phyloP scores from a whole-genome alignment of 345 rosid genomes.

The Conringia planisiliqua region DNA sequence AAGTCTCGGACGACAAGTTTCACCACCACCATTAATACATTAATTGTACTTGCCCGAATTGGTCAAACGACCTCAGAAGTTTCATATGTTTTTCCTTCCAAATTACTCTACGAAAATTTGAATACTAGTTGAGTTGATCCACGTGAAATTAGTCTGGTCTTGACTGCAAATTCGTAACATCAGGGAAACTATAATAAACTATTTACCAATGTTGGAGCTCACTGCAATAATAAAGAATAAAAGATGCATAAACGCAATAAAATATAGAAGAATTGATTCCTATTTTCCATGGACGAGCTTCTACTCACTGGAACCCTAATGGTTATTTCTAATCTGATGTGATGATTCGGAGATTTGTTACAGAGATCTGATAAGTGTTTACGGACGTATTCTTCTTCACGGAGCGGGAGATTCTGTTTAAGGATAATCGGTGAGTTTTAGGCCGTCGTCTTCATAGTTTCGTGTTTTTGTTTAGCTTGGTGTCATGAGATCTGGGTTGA shows the following conservation, averaged over 20 bases:
- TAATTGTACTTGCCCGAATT: background rate
- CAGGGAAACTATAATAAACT: background rate
- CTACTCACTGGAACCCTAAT: background rate
- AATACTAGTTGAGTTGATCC: background rate
- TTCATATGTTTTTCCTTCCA: background rate
- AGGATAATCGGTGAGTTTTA: background rate
- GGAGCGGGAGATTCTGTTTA: background rate
- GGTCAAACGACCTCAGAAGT: background rate
- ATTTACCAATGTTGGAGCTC: background rate
- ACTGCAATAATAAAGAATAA: background rate
- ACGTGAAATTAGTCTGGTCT: background rate
- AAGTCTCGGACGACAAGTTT: constrained; percentile 32
- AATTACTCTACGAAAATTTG: background rate
- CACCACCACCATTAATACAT: constrained; percentile 19
- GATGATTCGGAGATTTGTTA: background rate
- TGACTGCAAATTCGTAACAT: background rate
- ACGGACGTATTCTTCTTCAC: background rate
- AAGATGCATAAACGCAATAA: background rate
- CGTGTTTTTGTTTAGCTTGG: background rate
- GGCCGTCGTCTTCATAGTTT: background rate
- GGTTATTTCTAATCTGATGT: background rate
- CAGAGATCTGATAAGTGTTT: background rate
- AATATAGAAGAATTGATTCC: background rate
- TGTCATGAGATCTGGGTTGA: background rate
- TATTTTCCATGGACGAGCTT: background rate